Conservation (phyloP, 1,139 yeast genomes). For the Saccharomycopsis phalli region DNA sequence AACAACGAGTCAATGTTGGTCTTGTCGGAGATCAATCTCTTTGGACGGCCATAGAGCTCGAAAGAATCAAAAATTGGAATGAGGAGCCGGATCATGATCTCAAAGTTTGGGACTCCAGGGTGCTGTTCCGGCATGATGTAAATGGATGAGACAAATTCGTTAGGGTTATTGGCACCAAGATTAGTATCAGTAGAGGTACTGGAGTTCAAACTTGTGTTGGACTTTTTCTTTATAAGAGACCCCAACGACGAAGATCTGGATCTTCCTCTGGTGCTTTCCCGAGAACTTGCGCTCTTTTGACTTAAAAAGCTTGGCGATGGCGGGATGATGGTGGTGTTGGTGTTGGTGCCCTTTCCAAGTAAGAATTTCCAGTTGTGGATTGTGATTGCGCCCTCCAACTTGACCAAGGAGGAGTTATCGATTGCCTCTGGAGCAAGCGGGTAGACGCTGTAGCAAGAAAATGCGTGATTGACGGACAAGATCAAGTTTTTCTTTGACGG, state of each 20-base stretch:
- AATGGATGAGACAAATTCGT: constrained; percentile 35
- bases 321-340: constrained; percentile 6
- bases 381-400: constrained; percentile 63
- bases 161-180: background rate
- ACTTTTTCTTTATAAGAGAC: constrained; percentile 10
- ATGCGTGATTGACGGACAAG: constrained; percentile 58
- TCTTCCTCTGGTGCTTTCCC: constrained; percentile 16
- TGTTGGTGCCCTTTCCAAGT: constrained; percentile 11
- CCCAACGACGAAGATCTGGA: constrained; percentile 22
- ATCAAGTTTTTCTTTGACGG: constrained; percentile 51
- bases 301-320: constrained; percentile 13
- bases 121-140: constrained; percentile 80
- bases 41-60: constrained; percentile 76
- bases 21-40: constrained; percentile 69
- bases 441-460: constrained; percentile 64
- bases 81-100: constrained; percentile 68
- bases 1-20: constrained; percentile 57
- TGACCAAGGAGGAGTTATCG: constrained; percentile 66
- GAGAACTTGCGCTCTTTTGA: background rate
- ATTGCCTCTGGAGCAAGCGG: constrained; percentile 65
- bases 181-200: constrained; percentile 19
- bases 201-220: constrained; percentile 9
- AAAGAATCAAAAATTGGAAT: constrained; percentile 71
- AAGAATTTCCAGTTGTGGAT: constrained; percentile 18
- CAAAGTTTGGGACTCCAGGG: constrained; percentile 78